Evolutionary conservation across 768 basidiomycete species (phyloP).

Genomic region (Phallus indusiatus): DNA sequence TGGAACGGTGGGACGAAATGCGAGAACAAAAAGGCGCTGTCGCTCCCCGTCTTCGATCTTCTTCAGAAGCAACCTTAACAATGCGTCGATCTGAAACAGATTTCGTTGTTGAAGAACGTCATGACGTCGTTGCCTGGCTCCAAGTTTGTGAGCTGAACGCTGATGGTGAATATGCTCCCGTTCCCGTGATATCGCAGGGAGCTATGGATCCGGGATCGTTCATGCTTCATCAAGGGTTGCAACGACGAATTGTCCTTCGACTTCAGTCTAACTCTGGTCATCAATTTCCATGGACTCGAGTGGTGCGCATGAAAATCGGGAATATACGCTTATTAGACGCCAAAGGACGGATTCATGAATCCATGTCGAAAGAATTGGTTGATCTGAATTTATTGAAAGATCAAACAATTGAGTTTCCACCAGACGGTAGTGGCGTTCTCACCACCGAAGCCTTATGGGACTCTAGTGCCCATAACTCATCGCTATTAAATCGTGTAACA

Average conservation of each 20-base stretch:
- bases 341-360: slow-evolving; percentile 74
- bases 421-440: slow-evolving; percentile 74
- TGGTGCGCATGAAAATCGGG: slow-evolving; percentile 68
- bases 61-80: slow-evolving; percentile 32
- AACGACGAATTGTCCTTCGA: slow-evolving; percentile 68
- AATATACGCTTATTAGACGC: slow-evolving; percentile 79
- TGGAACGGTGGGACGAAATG: slow-evolving; percentile 92
- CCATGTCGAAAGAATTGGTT: slow-evolving; percentile 58
- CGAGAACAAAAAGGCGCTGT: slow-evolving; percentile 56
- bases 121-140: slow-evolving; percentile 85
- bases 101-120: slow-evolving; percentile 76
- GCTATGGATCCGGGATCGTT: slow-evolving; percentile 78
- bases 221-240: slow-evolving; percentile 86
- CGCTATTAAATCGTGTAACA: slow-evolving; percentile 80
- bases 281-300: slow-evolving; percentile 79
- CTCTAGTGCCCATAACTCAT: slow-evolving; percentile 81
- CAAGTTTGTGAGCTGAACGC: slow-evolving; percentile 82
- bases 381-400: slow-evolving; percentile 69
- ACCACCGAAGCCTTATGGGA: slow-evolving; percentile 80
- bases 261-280: slow-evolving; percentile 83
- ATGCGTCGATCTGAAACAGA: slow-evolving; percentile 94
- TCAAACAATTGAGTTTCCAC: slow-evolving; percentile 62
- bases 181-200: slow-evolving; percentile 71
- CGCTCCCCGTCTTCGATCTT: neutral
- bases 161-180: slow-evolving; percentile 74